Base-by-base conservation (phyloP, 2,329 filamentous ascomycete species). In the Cladosporium sp. region DNA sequence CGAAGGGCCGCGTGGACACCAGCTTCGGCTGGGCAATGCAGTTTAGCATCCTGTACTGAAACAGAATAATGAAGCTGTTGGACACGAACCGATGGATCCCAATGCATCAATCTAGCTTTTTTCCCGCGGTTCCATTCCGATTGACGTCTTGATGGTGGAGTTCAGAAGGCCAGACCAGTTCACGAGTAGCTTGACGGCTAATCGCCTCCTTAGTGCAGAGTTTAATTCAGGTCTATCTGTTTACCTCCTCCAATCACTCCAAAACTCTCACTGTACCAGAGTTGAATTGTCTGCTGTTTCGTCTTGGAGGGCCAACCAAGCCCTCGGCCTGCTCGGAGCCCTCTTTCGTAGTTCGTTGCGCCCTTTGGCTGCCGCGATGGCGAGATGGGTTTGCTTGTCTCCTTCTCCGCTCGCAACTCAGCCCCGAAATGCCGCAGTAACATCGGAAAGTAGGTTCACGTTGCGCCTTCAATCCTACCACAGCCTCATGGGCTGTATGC, bases 151-250 rank as follows among this genome's bases (percentile, higher is more conserved):
- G 22, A 27, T 5, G 22, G 22, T 27, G 22, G 22, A 27, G 22
- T 9, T 9, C 36, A 34, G 19, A 22, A n/a, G 7, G 43, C 22
- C 22, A 27, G 22, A 27, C 30, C 43, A 6, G 13, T 34, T 34
- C 12, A 15, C 11, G 32, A 34, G 36, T 24, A 45, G 43, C 43
- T 45, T 24, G 18, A 45, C 43, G 43, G 43, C 36, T 45, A 37
- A 43, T 18, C 9, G 43, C 32, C 36, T 37, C 43, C 43, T 36
- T 45, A 45, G 30, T 19, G 36, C 43, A 24, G 30, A 45, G 36
- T 19, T 36, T 30, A 45, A 37, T 45, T 5, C 7, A 45, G 17
- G 43, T 24, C 30, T 37, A 30, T 30, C 30, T 37, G n/a, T 27
- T 27, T 9, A 27, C 22, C 22, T 4, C 22, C 22, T 9, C 22